These are phyloP conservation scores for Huntiella omanensis DNA, from an alignment of 2,329 filamentous ascomycete genomes.

Conservation along the genomic window DNA sequence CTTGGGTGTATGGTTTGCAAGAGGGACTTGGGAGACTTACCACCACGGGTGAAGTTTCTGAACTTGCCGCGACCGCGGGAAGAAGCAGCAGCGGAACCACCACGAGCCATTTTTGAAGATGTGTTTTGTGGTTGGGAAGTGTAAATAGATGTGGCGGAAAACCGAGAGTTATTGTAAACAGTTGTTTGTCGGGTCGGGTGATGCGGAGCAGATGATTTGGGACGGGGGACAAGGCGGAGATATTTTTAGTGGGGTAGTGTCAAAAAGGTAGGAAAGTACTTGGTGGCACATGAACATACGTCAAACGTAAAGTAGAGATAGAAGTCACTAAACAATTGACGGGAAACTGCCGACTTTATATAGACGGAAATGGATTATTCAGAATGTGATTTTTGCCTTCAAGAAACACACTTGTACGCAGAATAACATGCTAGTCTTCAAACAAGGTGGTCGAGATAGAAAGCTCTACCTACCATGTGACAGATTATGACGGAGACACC, in stretches of 20 bases:
- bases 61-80: constrained; percentile 79
- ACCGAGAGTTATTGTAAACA: background rate
- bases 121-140: background rate
- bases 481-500: background rate
- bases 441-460: no score
- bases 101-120: constrained; percentile 22
- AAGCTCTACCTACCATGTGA: background rate
- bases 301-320: background rate
- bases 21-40: constrained; percentile 27
- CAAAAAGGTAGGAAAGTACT: background rate
- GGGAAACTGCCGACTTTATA: background rate
- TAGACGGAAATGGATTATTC: background rate
- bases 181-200: background rate
- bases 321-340: no score
- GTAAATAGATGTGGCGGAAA: background rate
- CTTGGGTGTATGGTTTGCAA: background rate
- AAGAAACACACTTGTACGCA: no score
- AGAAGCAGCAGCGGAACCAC: constrained; percentile 25
- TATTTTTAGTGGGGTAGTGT: background rate
- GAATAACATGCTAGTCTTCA: no score
- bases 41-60: constrained; percentile 81
- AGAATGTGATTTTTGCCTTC: background rate
- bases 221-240: background rate
- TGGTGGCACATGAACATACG: background rate
- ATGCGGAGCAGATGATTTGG: background rate